These are phyloP conservation scores for Sporothrix brasiliensis DNA, from an alignment of 2,329 filamentous ascomycete species.

Conservation along the genomic window DNA sequence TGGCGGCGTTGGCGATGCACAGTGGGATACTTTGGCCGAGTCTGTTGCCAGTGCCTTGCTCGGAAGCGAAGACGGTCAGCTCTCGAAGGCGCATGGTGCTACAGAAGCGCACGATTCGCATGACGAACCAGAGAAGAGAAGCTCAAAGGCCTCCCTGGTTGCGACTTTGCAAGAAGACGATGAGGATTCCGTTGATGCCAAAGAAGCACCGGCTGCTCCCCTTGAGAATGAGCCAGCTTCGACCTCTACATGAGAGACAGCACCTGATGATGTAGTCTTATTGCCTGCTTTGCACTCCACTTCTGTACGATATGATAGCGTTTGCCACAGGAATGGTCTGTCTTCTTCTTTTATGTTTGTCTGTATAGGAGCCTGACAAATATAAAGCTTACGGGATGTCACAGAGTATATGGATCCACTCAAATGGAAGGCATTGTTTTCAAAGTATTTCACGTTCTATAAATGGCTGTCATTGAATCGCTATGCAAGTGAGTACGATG, in stretches of 20 bases:
- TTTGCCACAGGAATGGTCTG: background rate
- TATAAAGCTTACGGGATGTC: background rate
- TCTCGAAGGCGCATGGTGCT: background rate
- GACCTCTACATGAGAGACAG: background rate
- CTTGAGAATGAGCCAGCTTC: background rate
- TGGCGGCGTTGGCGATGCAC: background rate
- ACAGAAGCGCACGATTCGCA: background rate
- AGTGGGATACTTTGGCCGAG: constrained; percentile 33
- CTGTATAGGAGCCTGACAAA: background rate
- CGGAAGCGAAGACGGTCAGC: background rate
- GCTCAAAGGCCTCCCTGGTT: background rate
- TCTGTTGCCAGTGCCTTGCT: constrained; percentile 30
- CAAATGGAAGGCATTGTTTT: background rate
- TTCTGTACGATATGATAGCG: constrained; percentile 16
- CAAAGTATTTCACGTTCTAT: background rate
- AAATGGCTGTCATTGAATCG: background rate
- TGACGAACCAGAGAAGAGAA: background rate
- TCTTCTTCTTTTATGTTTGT: background rate
- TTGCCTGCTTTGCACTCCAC: too few relatives aligned
- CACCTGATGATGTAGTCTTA: too few relatives aligned
- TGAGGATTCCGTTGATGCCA: background rate
- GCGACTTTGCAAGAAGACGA: background rate
- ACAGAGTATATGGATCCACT: background rate
- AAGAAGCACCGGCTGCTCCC: background rate
- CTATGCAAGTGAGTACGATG: constrained; percentile 3